Percentiles rank a stretch among this genome's conserved stretches.
Conservation (phyloP, 1,139 yeast genomes). For the Geotrichum aggregatum region DNA sequence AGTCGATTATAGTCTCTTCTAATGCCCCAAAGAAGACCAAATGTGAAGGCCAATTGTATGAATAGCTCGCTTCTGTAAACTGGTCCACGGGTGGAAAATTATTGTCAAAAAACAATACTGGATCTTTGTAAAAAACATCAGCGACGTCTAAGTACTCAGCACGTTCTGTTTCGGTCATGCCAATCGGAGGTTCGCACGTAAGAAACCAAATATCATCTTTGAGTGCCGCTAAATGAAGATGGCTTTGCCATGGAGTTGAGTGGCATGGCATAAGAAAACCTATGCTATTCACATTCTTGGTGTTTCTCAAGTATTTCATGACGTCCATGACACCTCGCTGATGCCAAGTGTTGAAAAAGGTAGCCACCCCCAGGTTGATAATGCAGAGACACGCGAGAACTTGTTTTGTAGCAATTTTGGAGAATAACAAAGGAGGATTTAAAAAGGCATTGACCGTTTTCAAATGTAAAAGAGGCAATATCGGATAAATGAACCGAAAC, state of each 20-base stretch:
- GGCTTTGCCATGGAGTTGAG: conserved; percentile 93
- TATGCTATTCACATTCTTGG: conserved; percentile 42
- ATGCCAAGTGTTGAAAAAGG: conserved; percentile 59
- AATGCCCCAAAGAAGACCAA: conserved; percentile 68
- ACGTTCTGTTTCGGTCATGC: conserved; percentile 34
- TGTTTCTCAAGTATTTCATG: conserved; percentile 48
- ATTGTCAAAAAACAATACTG: conserved; percentile 48
- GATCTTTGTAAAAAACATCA: conserved; percentile 72
- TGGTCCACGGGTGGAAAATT: conserved; percentile 40
- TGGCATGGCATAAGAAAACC: conserved; percentile 94
- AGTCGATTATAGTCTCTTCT: conserved; percentile 44
- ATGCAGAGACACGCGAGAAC: conserved; percentile 32
- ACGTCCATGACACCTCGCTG: conserved; percentile 84
- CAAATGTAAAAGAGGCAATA: conserved; percentile 66
- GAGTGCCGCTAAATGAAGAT: conserved; percentile 57
- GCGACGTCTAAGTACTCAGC: conserved; percentile 72
- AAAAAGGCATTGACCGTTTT: conserved; percentile 17
- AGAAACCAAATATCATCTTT: conserved; percentile 58
- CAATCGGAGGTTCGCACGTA: conserved; percentile 87
- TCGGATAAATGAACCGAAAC: conserved; percentile 80
- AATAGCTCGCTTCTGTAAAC: conserved; percentile 28
- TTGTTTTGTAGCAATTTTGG: conserved; percentile 22
- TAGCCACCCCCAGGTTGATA: conserved; percentile 46
- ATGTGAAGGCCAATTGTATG: conserved; percentile 64
- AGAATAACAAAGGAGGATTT: conserved; percentile 20